phyloP scores from a whole-genome alignment of 306 rosid genomes.

The Cicer yamashitae region DNA sequence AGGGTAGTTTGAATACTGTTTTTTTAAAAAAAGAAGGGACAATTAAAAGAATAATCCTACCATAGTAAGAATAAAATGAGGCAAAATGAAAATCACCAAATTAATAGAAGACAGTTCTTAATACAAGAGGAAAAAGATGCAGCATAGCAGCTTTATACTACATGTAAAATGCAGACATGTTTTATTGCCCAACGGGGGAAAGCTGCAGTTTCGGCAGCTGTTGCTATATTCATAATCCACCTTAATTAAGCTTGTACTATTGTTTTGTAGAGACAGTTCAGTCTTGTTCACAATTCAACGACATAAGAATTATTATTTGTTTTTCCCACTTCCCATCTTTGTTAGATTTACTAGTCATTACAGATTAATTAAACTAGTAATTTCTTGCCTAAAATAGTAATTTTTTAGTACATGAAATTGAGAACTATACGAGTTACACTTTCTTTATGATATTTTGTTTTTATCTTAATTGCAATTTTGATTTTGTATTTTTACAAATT shows the following conservation, averaged over 20 bases:
- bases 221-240: slow-evolving; percentile 22
- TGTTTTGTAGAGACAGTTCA: background rate
- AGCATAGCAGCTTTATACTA: slow-evolving; percentile 45
- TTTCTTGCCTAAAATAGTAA: too few relatives aligned
- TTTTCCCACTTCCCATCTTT: background rate
- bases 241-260: background rate
- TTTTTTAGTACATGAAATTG: too few relatives aligned
- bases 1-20: too few relatives aligned
- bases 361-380: too few relatives aligned
- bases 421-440: too few relatives aligned
- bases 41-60: too few relatives aligned
- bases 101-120: slow-evolving; percentile 23
- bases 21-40: too few relatives aligned
- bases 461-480: too few relatives aligned
- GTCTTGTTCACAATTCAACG: slow-evolving; percentile 2
- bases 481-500: too few relatives aligned
- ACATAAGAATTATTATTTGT: background rate
- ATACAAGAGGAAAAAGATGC: slow-evolving; percentile 40
- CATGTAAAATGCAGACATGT: slow-evolving; percentile 34
- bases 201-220: slow-evolving; percentile 23
- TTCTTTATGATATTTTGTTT: too few relatives aligned
- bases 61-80: background rate
- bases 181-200: slow-evolving; percentile 25
- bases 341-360: too few relatives aligned
- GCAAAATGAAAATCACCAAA: slow-evolving; percentile 25